These are phyloP conservation scores for Salix brachista DNA, from an alignment of 345 rosid species.

Conservation along the genomic window DNA sequence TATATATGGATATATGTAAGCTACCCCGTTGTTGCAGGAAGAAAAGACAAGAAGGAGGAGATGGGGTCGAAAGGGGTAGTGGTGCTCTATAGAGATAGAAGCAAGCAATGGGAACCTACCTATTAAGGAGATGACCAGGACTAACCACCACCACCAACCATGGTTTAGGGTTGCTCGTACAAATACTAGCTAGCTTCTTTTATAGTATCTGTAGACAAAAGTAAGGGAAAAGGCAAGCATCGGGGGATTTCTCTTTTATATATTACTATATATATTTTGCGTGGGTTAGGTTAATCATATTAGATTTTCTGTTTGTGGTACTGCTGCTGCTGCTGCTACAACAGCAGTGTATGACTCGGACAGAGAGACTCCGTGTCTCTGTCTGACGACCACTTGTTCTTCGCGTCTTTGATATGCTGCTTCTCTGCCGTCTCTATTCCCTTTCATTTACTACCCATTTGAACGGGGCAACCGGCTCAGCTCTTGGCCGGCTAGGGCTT, in stretches of 20 bases:
- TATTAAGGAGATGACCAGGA: background rate
- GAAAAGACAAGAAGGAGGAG: slow-evolving; percentile 22
- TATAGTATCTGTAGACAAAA: background rate
- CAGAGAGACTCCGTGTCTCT: background rate
- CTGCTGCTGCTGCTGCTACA: too few species aligned
- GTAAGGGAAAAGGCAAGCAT: background rate
- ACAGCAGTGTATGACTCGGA: too few species aligned
- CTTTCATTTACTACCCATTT: background rate
- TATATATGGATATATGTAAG: background rate
- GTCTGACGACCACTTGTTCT: slow-evolving; percentile 8
- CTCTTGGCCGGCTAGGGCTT: too few species aligned
- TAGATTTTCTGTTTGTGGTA: too few species aligned
- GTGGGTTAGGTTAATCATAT: background rate
- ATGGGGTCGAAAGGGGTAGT: background rate
- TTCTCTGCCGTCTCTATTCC: background rate
- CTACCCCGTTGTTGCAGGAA: slow-evolving; percentile 19
- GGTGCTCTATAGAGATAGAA: background rate
- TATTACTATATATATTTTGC: too few species aligned
- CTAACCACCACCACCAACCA: background rate
- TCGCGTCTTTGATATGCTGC: background rate
- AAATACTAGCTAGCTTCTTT: background rate
- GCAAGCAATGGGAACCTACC: background rate
- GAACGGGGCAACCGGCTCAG: background rate
- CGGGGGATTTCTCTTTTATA: background rate
- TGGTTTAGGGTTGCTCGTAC: background rate